Evolutionary conservation across 2,329 filamentous ascomycete species (phyloP).

Genomic region (Arthroderma sp.): DNA sequence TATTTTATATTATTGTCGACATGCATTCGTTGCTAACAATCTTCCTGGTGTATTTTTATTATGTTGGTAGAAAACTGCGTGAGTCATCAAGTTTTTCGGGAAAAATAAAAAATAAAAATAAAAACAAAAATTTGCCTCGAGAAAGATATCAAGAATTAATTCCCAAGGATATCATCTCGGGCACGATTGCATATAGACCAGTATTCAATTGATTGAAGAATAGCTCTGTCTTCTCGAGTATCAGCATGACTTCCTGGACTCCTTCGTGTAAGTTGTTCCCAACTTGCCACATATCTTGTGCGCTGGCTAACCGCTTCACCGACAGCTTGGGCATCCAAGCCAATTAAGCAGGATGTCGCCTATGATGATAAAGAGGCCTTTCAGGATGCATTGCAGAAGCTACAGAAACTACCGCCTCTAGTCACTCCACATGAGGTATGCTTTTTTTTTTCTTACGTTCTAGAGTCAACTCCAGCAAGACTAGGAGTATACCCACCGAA

Average conservation of each 20-base stretch:
- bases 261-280: conserved; percentile 16
- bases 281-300: neutral
- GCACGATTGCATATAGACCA: no score
- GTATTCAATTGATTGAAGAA: no score
- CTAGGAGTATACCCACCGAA: neutral
- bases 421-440: conserved; percentile 34
- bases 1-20: no score
- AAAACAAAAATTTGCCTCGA: no score
- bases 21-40: no score
- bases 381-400: conserved; percentile 26
- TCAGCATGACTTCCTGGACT: conserved; percentile 15
- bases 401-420: conserved; percentile 33
- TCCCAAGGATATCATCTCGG: no score
- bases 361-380: conserved; percentile 32
- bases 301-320: neutral
- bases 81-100: no score
- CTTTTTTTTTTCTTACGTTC: neutral
- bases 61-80: no score
- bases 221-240: neutral
- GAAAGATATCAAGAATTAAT: no score
- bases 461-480: neutral
- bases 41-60: no score
- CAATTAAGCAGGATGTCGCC: conserved; percentile 34
- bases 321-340: conserved; percentile 31
- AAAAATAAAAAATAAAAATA: no score